A percentile compares a stretch with the other conserved stretches of the same genome.
These are phyloP conservation scores for Xanthoceras sorbifolium DNA, from an alignment of 345 rosid species.

Conservation along the genomic window DNA sequence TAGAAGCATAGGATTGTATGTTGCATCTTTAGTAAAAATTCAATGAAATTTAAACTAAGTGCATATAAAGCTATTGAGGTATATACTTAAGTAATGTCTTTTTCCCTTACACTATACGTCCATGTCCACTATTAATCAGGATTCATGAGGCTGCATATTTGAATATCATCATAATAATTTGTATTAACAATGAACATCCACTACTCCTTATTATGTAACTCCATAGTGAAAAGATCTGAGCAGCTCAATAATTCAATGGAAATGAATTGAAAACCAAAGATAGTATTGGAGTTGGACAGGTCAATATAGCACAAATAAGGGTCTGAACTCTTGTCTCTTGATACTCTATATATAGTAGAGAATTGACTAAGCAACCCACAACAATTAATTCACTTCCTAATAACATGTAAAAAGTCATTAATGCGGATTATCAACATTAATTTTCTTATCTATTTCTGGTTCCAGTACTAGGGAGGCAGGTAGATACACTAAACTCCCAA, in stretches of 20 bases:
- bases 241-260: neutral
- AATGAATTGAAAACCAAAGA: neutral
- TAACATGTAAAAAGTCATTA: neutral
- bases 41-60: no score
- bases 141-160: neutral
- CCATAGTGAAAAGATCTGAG: no score
- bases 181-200: neutral
- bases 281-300: neutral
- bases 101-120: no score
- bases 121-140: neutral
- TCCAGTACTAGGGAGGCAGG: constrained; percentile 4
- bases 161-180: no score
- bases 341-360: no score
- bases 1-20: no score
- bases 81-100: no score
- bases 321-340: constrained; percentile 17
- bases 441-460: constrained; percentile 21
- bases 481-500: neutral
- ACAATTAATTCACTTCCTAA: neutral
- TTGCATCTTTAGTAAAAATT: no score
- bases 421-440: neutral
- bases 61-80: no score
- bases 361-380: neutral
- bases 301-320: neutral
- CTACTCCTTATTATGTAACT: no score